A percentile compares a stretch with the other conserved stretches of the same genome.
Conservation (phyloP, 164 flowering plant species). For the Stephania cephalantha region DNA sequence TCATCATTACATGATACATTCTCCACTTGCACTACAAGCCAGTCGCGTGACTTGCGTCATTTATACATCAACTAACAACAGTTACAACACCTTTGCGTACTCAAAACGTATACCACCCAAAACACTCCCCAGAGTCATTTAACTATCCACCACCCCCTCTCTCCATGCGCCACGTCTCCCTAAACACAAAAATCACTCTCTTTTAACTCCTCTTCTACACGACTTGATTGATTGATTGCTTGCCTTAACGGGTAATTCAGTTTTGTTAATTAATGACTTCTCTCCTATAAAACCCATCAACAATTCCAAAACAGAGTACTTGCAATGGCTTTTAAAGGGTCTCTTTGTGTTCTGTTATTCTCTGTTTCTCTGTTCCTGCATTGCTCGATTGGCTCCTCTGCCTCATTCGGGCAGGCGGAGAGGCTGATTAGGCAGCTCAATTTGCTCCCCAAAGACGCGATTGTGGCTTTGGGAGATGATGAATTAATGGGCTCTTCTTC, state of each 20-base stretch:
- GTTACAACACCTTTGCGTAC: not conserved
- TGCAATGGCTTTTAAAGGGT: not conserved
- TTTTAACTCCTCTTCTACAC: not conserved
- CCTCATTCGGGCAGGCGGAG: constrained; percentile 18
- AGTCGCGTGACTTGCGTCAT: not conserved
- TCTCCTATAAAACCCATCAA: constrained; percentile 1
- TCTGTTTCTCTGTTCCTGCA: not conserved
- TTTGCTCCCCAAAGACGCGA: constrained; percentile 35
- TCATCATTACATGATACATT: not conserved
- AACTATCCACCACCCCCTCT: not conserved
- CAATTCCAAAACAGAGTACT: not conserved
- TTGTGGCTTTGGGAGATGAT: not conserved
- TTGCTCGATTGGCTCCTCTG: not conserved
- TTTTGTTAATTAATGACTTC: no score
- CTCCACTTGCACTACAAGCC: not conserved
- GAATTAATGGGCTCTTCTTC: not conserved
- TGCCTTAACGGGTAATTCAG: constrained; percentile 1
- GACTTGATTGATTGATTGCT: not conserved
- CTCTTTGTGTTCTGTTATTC: not conserved
- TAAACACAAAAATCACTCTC: no score
- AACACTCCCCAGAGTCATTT: not conserved
- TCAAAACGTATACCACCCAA: not conserved
- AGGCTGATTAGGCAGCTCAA: constrained; percentile 39
- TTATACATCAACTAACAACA: no score
- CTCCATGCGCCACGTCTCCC: not conserved